These are phyloP conservation scores for Gossypium mustelinum DNA, from an alignment of 345 rosid species.

Conservation along the genomic window DNA sequence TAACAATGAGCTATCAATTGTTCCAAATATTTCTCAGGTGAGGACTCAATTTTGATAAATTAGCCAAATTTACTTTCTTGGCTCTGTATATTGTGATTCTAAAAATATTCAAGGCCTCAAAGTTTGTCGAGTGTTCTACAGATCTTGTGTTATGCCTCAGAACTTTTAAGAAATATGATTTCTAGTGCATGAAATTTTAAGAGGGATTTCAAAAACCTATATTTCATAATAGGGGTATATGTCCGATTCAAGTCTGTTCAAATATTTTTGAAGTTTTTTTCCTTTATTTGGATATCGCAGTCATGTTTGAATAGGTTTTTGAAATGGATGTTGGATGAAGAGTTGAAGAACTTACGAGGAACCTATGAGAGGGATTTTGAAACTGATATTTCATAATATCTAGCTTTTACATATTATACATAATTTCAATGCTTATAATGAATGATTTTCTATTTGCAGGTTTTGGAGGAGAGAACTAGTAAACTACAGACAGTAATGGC, in stretches of 20 bases:
- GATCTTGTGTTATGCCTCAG: not conserved
- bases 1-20: conserved; percentile 29
- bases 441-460: conserved; percentile 38
- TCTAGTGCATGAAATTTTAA: not conserved
- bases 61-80: not conserved
- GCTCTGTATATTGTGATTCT: too few species aligned
- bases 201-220: not conserved
- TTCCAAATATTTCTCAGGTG: conserved; percentile 45
- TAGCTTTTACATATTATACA: not conserved
- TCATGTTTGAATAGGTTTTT: not conserved
- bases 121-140: not conserved
- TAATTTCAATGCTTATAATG: not conserved
- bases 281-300: too few species aligned
- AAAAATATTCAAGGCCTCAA: not conserved
- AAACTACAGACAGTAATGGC: conserved; percentile 18
- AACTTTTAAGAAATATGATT: not conserved
- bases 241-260: not conserved
- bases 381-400: not conserved
- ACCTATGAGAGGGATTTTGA: not conserved
- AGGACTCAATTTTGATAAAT: conserved; percentile 12
- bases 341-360: too few species aligned
- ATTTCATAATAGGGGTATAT: not conserved
- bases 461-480: conserved; percentile 28
- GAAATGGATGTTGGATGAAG: too few species aligned
- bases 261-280: too few species aligned